Base-by-base conservation (phyloP, 495 filamentous ascomycete species). In the Darksidea phi region DNA sequence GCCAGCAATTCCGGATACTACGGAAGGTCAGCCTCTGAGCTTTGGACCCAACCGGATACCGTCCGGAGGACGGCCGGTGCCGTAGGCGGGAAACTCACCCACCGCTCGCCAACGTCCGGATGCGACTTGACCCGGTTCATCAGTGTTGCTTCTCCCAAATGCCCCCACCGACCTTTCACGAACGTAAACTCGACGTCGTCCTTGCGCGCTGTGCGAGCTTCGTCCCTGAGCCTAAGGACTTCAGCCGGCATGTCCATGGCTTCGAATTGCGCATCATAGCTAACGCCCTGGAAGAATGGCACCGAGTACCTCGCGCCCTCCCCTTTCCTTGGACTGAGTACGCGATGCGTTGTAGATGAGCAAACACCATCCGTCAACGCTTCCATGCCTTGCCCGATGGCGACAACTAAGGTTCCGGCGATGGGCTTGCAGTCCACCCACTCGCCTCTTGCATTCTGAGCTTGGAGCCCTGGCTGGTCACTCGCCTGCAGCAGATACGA, bases 201-300 rank as follows among this genome's bases (percentile, higher is more conserved):
- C 48, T 80, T 64, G 49, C 80, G 73, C 15, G 73, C 67, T 6
- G 75, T 74, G 20, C 86, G 54, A 17, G 85, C 75, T 66, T 75
- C 71, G 59, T 78, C 74, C 48, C 85, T 75, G 75, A 86, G 74
- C 61, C 69, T 79, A 54, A 77, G 76, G 15, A 95, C 82, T 28
- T 79, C 78, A 26, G 80, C 80, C 0, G 93, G 89, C 8, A 97
- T 85, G 13, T 82, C 77, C 61, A 95, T 82, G 26, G 83, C 80
- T 60, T 94, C 90, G 66, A 92, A 93, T 21, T 80, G 83, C 0
- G 91, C 81, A 71, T 95, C 89, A 48, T 88, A 83, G 59, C 86
- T 84, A 60, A 98, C 90, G 2, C 88, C 93, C 71, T 95, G 91
- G 71, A 98, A 98, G 71, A 97, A 93, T 0, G 93, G 93, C 54